Evolutionary conservation across 352 stramenopile species (phyloP).

Genomic region (Phytophthora pistaciae): DNA sequence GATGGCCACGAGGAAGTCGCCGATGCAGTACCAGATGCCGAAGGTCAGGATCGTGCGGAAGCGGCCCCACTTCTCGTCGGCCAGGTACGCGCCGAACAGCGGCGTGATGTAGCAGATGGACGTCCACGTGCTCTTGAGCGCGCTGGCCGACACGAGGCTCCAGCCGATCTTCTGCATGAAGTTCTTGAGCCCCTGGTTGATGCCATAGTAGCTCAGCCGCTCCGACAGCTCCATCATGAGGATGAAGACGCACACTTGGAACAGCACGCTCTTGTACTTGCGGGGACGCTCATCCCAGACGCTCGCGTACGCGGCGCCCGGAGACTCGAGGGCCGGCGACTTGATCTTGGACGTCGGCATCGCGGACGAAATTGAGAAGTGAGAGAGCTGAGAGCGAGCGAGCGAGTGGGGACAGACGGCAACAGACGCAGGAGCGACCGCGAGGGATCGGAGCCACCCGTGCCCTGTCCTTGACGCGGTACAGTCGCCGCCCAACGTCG

Average conservation of each 20-base stretch:
- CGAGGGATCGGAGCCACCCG: constrained; percentile 5
- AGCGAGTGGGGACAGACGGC: no score
- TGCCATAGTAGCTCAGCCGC: constrained; percentile 78
- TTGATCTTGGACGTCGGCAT: constrained; percentile 40
- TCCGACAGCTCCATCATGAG: constrained; percentile 36
- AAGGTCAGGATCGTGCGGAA: constrained; percentile 71
- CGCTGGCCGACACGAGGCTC: constrained; percentile 59
- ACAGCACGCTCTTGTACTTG: constrained; percentile 72
- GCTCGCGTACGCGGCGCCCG: constrained; percentile 14
- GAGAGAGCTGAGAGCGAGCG: background rate
- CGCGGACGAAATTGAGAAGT: background rate
- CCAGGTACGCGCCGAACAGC: constrained; percentile 29
- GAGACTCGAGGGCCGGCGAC: constrained; percentile 39
- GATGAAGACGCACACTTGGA: constrained; percentile 60
- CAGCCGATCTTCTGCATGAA: constrained; percentile 80
- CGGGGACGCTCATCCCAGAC: constrained; percentile 58
- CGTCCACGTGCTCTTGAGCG: constrained; percentile 58
- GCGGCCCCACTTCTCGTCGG: constrained; percentile 67
- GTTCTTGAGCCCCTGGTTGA: constrained; percentile 90
- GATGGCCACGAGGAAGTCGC: constrained; percentile 70
- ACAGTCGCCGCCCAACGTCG: constrained; percentile 19
- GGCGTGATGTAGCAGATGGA: constrained; percentile 36
- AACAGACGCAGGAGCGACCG: constrained; percentile 7
- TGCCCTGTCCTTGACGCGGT: constrained; percentile 25
- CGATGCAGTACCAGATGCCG: constrained; percentile 68